Conservation (phyloP, 192 early-diverging fungal species). For the Podochytrium sp. region DNA sequence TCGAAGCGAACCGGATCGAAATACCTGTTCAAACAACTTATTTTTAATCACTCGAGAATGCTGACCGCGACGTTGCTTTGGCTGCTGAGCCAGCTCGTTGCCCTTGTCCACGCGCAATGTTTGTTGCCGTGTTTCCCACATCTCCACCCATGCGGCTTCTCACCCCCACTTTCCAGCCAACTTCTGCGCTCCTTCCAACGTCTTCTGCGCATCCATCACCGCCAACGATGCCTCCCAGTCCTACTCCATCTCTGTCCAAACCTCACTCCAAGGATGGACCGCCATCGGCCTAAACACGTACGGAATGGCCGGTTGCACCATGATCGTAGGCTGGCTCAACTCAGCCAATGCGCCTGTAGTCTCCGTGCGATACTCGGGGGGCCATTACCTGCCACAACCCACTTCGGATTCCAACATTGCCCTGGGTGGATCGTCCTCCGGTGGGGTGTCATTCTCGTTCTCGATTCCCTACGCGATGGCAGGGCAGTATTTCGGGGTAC, state of each 20-base stretch:
- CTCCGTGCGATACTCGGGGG: not conserved
- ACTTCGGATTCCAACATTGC: not conserved
- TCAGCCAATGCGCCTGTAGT: not conserved
- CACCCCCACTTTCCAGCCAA: not conserved
- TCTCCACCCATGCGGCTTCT: not conserved
- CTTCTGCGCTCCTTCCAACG: not conserved
- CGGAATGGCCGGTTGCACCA: not conserved
- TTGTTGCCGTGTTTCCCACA: too few relatives aligned
- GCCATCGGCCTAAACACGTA: not conserved
- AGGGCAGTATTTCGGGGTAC: not conserved
- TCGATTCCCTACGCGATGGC: not conserved
- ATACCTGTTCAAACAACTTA: too few relatives aligned
- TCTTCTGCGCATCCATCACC: not conserved
- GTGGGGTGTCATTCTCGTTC: not conserved
- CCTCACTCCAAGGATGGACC: not conserved
- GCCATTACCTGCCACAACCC: not conserved
- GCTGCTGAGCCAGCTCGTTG: too few relatives aligned
- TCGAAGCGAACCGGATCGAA: too few relatives aligned
- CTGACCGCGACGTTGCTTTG: too few relatives aligned
- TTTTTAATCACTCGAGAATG: too few relatives aligned
- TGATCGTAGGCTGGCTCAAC: conserved; percentile 10
- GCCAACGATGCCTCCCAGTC: not conserved
- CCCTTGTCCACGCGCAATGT: too few relatives aligned
- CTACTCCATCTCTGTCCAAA: not conserved
- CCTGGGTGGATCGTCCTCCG: not conserved